A percentile compares a stretch with the other conserved stretches of the same genome.
phyloP scores from a whole-genome alignment of 768 basidiomycete genomes.

The Tubosaeta sp. region DNA sequence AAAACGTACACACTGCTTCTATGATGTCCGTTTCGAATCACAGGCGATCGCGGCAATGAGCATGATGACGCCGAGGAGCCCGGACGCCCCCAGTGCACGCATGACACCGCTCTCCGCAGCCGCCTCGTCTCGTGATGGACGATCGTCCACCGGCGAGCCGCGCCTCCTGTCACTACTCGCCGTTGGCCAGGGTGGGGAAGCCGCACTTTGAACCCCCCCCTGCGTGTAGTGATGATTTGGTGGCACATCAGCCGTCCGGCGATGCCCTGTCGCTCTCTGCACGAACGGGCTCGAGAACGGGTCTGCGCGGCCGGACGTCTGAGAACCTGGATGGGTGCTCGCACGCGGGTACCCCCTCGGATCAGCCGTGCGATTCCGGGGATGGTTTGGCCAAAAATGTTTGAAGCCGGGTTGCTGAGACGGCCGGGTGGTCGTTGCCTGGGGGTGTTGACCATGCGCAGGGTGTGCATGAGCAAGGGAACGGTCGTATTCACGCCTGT shows the following conservation, averaged over 20 bases:
- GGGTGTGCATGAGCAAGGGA: slow-evolving; percentile 5
- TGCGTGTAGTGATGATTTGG: background rate
- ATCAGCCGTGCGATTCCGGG: slow-evolving; percentile 19
- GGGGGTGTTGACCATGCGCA: slow-evolving; percentile 21
- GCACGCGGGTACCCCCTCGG: slow-evolving; percentile 7
- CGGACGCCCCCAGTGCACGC: slow-evolving; percentile 27
- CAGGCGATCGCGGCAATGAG: slow-evolving; percentile 19
- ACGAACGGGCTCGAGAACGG: slow-evolving; percentile 25
- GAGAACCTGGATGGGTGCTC: background rate
- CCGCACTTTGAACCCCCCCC: slow-evolving; percentile 3
- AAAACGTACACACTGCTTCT: background rate
- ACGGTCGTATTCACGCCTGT: slow-evolving; percentile 33
- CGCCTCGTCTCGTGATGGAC: slow-evolving; percentile 20
- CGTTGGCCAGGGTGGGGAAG: slow-evolving; percentile 3
- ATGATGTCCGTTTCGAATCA: slow-evolving; percentile 15
- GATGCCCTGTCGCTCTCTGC: slow-evolving; percentile 25
- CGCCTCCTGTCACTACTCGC: slow-evolving; percentile 3
- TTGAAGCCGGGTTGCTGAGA: slow-evolving; percentile 24
- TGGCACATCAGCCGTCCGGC: background rate
- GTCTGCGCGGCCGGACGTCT: slow-evolving; percentile 8
- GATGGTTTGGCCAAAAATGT: slow-evolving; percentile 25
- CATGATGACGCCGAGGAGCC: slow-evolving; percentile 24
- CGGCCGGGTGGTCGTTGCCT: slow-evolving; percentile 27
- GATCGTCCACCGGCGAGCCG: background rate
- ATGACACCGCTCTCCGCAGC: slow-evolving; percentile 23